phyloP scores from a whole-genome alignment of 257 asterid genomes.

The Solanum gandarillasii region DNA sequence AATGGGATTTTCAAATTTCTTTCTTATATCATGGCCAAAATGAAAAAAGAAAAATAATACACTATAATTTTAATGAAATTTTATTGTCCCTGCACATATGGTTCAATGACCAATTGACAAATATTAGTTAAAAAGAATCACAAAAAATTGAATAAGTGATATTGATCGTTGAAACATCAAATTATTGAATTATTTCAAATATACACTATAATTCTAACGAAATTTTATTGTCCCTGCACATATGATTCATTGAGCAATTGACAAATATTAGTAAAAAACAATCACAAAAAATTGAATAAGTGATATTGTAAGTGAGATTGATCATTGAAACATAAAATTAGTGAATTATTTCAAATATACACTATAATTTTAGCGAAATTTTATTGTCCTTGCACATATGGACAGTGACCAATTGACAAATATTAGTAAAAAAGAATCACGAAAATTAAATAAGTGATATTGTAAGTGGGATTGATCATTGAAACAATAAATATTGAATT shows the following conservation, averaged over 20 bases:
- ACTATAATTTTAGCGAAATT: neutral
- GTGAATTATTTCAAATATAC: neutral
- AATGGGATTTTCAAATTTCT: too few relatives aligned
- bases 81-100: neutral
- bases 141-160: neutral
- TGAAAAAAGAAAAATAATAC: too few relatives aligned
- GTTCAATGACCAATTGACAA: neutral
- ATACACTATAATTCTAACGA: neutral
- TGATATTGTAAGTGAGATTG: neutral
- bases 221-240: too few relatives aligned
- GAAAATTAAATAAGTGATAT: neutral
- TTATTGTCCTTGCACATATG: too few relatives aligned
- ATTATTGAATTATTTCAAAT: neutral
- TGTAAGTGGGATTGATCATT: neutral
- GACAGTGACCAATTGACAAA: too few relatives aligned
- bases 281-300: neutral
- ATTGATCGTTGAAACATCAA: neutral
- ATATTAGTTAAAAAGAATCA: neutral
- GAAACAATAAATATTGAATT: neutral
- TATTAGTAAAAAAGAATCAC: too few relatives aligned
- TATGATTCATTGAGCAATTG: too few relatives aligned
- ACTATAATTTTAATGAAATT: neutral
- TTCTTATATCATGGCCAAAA: neutral
- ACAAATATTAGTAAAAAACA: too few relatives aligned
- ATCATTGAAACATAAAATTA: neutral